These are phyloP conservation scores for Asterophora parasitica DNA, from an alignment of 768 basidiomycete species.

Conservation along the genomic window DNA sequence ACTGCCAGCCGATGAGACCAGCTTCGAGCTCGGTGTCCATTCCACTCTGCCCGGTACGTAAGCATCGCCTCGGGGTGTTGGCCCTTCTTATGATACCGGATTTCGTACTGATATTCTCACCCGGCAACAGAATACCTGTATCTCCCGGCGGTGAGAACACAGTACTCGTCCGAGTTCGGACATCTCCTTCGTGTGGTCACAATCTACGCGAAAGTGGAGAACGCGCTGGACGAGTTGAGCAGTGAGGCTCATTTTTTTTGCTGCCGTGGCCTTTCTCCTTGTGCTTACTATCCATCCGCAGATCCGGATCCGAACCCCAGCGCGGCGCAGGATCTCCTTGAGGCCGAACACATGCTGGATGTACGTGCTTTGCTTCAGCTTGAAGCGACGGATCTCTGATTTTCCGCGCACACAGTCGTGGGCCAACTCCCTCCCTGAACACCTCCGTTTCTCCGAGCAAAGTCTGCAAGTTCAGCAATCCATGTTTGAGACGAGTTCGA, in stretches of 20 bases:
- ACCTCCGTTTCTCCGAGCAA: conserved; percentile 67
- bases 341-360: conserved; percentile 42
- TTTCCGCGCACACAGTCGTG: conserved; percentile 32
- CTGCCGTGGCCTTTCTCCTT: not conserved
- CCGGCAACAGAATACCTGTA: conserved; percentile 59
- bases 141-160: conserved; percentile 53
- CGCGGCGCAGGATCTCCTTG: conserved; percentile 30
- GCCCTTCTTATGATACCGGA: conserved; percentile 5
- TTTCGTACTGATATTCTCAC: conserved; percentile 7
- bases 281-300: conserved; percentile 16
- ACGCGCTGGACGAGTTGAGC: conserved; percentile 44
- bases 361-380: conserved; percentile 24
- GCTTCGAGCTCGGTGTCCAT: conserved; percentile 68
- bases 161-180: conserved; percentile 68
- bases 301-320: conserved; percentile 32
- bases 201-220: conserved; percentile 60
- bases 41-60: conserved; percentile 48
- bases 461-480: conserved; percentile 63
- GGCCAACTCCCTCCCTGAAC: conserved; percentile 61
- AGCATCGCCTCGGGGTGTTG: not conserved
- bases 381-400: conserved; percentile 3
- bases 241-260: conserved; percentile 31
- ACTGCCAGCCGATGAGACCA: conserved; percentile 77
- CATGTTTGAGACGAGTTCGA: conserved; percentile 78
- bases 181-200: conserved; percentile 68